These are phyloP conservation scores for Nakaseomyces kungkrabaensis DNA, from an alignment of 1,139 yeast species.

Conservation along the genomic window DNA sequence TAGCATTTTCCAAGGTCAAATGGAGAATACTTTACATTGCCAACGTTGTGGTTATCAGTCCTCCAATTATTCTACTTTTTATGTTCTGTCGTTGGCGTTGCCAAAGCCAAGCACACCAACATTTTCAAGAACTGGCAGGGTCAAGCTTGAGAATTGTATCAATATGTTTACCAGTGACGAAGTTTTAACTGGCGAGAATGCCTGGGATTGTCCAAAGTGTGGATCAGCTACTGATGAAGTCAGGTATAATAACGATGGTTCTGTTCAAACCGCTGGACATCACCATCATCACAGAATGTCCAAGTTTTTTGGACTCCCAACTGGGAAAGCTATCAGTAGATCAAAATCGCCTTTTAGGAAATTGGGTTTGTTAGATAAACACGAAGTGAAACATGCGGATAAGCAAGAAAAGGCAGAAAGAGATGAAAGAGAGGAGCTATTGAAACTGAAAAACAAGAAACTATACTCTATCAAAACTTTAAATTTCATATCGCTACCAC, in stretches of 20 bases:
- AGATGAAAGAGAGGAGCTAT: slow-evolving; percentile 6
- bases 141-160: slow-evolving; percentile 51
- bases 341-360: slow-evolving; percentile 23
- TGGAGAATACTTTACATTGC: slow-evolving; percentile 55
- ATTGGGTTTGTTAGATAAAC: slow-evolving; percentile 6
- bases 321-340: slow-evolving; percentile 4
- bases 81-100: slow-evolving; percentile 57
- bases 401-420: slow-evolving; percentile 4
- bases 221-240: slow-evolving; percentile 25
- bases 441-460: slow-evolving; percentile 24
- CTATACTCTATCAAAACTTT: slow-evolving; percentile 43
- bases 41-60: slow-evolving; percentile 54
- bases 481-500: slow-evolving; percentile 55
- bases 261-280: slow-evolving; percentile 2
- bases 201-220: slow-evolving; percentile 74
- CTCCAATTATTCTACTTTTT: slow-evolving; percentile 49
- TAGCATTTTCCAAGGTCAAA: slow-evolving; percentile 56
- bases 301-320: slow-evolving; percentile 15
- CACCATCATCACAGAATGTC: slow-evolving; percentile 10
- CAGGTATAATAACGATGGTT: background rate
- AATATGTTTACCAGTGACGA: slow-evolving; percentile 61
- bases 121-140: slow-evolving; percentile 29
- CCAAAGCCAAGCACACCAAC: slow-evolving; percentile 33
- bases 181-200: slow-evolving; percentile 57
- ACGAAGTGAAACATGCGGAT: slow-evolving; percentile 2